Evolutionary conservation across 2,329 filamentous ascomycete species (phyloP), one percentile per base, ranked within the genome.

Genomic region (Aureobasidium melanogenum): DNA sequence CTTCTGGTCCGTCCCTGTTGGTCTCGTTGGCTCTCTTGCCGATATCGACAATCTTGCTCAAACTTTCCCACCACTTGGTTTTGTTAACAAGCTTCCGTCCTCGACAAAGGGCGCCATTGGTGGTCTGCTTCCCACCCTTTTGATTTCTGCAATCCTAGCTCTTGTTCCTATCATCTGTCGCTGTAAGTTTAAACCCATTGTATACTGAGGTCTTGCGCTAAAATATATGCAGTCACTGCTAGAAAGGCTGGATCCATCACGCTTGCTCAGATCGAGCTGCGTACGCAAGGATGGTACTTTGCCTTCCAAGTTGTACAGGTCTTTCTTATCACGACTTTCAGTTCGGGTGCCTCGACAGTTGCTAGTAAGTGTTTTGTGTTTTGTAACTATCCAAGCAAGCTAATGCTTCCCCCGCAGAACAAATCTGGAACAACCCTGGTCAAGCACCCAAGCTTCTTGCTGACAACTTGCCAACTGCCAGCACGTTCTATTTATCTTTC

Each of bases 1-100:
- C 48, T 79, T 79, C 69, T 79, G 73, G 67, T 73, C 76, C 5
- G 67, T 79, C 28, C 77, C 77, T 34, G 76, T 78, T 9, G 73
- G 75, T 10, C 70, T 77, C 47, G 74, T 78, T 54, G 77, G 76
- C 69, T 62, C 71, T 17, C 70, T 79, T 44, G 76, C 76, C 38
- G 76, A 79, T 64, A 71, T 79, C 69, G 74, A 75, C 66, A 74
- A 74, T 52, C 68, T 78, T n/a, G 72, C 73, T 4, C 57, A 67
- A 3, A 69, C 65, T 66, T 50, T 75, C 70, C 61, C 67, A 1
- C 78, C 73, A 70, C 70, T 79, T 14, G 62, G 65, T 28, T 79
- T 76, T 71, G 75, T 79, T 62, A 68, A 74, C 46, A 63, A 71
- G 14, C 75, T 79, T 19, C 76, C 76, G 1, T 34, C 39, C 1